phyloP scores from a whole-genome alignment of 495 filamentous ascomycete genomes.

The Lasiosphaeris hirsuta region DNA sequence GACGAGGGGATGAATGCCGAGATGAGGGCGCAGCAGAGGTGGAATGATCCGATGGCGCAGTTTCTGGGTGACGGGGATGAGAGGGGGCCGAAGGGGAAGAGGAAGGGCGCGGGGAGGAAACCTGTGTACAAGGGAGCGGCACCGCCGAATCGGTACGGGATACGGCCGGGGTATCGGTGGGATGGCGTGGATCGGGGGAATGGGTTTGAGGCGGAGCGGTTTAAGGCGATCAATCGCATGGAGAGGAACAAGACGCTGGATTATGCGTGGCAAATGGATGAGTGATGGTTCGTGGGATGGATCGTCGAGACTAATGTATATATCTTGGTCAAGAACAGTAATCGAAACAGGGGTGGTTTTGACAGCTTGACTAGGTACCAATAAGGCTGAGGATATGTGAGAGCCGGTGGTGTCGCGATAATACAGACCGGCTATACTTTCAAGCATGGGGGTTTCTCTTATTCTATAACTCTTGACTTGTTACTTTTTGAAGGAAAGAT shows the following conservation, averaged over 20 bases:
- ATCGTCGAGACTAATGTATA: neutral
- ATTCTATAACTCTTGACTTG: no score
- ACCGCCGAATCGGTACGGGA: conserved; percentile 90
- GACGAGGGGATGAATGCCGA: conserved; percentile 83
- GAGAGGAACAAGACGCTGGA: conserved; percentile 72
- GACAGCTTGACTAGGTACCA: no score
- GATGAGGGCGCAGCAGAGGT: conserved; percentile 67
- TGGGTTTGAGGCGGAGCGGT: conserved; percentile 94
- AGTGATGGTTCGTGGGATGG: conserved; percentile 38
- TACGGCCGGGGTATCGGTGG: conserved; percentile 88
- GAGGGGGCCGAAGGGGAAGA: conserved; percentile 30
- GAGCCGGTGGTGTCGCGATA: no score
- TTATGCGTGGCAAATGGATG: conserved; percentile 96
- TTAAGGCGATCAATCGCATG: conserved; percentile 75
- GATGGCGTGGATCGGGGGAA: conserved; percentile 95
- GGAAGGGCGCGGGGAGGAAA: conserved; percentile 39
- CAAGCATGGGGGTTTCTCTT: no score
- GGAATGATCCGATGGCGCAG: conserved; percentile 90
- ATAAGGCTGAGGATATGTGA: no score
- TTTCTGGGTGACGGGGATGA: conserved; percentile 56
- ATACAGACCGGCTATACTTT: no score
- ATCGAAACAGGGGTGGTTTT: no score
- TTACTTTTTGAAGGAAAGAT: no score
- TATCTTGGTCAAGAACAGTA: no score
- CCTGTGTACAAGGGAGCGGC: conserved; percentile 77